Percentiles rank a stretch among this genome's conserved stretches.
phyloP scores from a whole-genome alignment of 352 stramenopile species.

The Pythium pectinolyticum region DNA sequence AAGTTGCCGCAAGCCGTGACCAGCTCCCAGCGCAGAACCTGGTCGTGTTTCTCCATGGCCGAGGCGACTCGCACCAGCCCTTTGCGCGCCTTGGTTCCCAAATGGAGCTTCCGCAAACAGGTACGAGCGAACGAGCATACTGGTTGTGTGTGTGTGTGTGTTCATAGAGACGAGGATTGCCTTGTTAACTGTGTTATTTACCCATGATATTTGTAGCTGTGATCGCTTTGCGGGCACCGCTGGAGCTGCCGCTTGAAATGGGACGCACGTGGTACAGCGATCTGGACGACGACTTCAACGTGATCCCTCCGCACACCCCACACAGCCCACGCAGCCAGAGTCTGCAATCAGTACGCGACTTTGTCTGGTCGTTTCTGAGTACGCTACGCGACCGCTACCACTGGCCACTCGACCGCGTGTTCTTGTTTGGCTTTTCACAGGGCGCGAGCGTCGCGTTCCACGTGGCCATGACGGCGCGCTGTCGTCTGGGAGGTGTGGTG shows the following conservation, averaged over 20 bases:
- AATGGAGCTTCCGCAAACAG: constrained; percentile 69
- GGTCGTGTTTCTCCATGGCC: constrained; percentile 61
- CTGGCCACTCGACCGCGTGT: constrained; percentile 55
- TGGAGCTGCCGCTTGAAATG: constrained; percentile 55
- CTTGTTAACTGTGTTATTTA: too few relatives aligned
- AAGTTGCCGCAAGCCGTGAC: constrained; percentile 23
- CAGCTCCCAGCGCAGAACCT: constrained; percentile 47
- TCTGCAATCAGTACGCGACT: constrained; percentile 36
- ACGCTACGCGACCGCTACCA: constrained; percentile 48
- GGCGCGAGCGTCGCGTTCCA: constrained; percentile 66
- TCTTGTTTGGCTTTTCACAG: constrained; percentile 69
- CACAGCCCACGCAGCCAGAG: constrained; percentile 48
- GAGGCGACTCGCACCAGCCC: constrained; percentile 50
- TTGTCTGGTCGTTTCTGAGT: constrained; percentile 46
- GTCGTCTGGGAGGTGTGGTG: constrained; percentile 49
- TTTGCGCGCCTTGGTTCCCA: constrained; percentile 50
- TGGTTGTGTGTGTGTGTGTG: too few relatives aligned
- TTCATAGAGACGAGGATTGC: too few relatives aligned
- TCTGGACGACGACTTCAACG: constrained; percentile 46
- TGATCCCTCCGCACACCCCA: constrained; percentile 39
- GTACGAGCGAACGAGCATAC: too few relatives aligned
- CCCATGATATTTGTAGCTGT: constrained; percentile 16
- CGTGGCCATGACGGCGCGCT: constrained; percentile 39
- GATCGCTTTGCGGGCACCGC: constrained; percentile 52
- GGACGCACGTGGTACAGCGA: constrained; percentile 59